Evolutionary conservation across 257 asterid genomes (phyloP).

Genomic region (Leptodermis oblonga): DNA sequence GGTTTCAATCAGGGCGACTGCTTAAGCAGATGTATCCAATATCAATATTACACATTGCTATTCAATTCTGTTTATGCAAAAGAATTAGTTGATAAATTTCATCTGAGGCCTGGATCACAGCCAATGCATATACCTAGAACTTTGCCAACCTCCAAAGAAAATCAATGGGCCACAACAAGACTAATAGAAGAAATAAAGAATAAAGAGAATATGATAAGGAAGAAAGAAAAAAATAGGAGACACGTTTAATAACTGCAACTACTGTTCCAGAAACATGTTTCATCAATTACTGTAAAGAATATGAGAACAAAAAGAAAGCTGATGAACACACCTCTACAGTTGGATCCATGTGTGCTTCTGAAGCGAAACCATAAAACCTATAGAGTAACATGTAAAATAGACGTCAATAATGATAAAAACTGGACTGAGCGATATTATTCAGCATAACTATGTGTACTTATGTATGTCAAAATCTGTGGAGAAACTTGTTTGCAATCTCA

Average conservation of each 20-base stretch:
- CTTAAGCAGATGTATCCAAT: not conserved
- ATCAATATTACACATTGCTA: not conserved
- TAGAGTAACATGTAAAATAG: constrained; percentile 21
- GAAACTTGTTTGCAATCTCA: not conserved
- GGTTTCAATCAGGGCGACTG: not conserved
- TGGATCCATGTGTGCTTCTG: constrained; percentile 95
- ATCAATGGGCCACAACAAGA: not conserved
- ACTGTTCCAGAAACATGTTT: not conserved
- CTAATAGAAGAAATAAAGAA: not conserved
- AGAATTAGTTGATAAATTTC: not conserved
- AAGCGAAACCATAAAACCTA: constrained; percentile 93
- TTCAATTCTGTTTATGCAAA: not conserved
- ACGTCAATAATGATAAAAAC: not conserved
- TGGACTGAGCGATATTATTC: not conserved
- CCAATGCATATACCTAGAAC: not conserved
- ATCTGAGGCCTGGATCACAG: not conserved
- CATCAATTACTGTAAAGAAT: not conserved
- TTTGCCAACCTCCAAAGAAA: not conserved
- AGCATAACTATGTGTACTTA: not conserved
- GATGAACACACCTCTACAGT: constrained; percentile 66
- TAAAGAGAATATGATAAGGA: not conserved
- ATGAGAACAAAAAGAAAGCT: constrained; percentile 5
- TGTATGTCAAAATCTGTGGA: not conserved
- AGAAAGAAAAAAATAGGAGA: not conserved
- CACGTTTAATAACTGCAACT: not conserved